Evolutionary conservation across 257 asterid genomes (phyloP).

Genomic region (Capsicum chinense): DNA sequence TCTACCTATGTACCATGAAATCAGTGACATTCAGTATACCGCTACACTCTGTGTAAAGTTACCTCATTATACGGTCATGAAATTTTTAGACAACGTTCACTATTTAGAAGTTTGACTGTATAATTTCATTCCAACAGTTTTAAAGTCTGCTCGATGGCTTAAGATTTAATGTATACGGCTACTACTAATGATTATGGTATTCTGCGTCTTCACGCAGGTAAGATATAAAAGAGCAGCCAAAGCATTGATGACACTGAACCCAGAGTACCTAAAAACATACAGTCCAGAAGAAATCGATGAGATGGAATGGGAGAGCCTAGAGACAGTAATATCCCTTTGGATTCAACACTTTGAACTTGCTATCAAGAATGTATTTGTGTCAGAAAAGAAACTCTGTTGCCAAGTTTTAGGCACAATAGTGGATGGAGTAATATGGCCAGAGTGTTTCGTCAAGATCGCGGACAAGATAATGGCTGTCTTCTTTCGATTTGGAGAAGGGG

Average conservation of each 20-base stretch:
- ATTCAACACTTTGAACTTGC: conserved; percentile 72
- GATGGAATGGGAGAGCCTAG: conserved; percentile 77
- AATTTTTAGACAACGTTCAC: no score
- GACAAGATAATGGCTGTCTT: conserved; percentile 95
- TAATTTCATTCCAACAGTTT: conserved; percentile 5
- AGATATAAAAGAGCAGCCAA: conserved; percentile 87
- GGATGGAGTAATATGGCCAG: conserved; percentile 64
- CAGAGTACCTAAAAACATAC: conserved; percentile 73
- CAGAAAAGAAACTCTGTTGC: conserved; percentile 66
- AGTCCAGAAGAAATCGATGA: conserved; percentile 70
- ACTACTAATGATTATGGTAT: neutral
- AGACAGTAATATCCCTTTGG: conserved; percentile 76
- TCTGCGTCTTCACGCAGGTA: conserved; percentile 46
- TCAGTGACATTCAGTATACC: no score
- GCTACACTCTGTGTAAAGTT: no score
- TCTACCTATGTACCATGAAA: no score
- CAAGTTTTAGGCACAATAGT: conserved; percentile 57
- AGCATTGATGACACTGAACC: conserved; percentile 72
- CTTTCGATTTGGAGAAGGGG: conserved; percentile 88
- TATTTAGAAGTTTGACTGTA: no score
- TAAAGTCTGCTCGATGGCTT: neutral
- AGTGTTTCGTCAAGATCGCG: conserved; percentile 74
- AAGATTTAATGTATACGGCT: neutral
- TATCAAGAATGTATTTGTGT: conserved; percentile 53
- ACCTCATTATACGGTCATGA: no score